These are phyloP conservation scores for Auriscalpium microsporum DNA, from an alignment of 768 basidiomycete species.

Conservation along the genomic window DNA sequence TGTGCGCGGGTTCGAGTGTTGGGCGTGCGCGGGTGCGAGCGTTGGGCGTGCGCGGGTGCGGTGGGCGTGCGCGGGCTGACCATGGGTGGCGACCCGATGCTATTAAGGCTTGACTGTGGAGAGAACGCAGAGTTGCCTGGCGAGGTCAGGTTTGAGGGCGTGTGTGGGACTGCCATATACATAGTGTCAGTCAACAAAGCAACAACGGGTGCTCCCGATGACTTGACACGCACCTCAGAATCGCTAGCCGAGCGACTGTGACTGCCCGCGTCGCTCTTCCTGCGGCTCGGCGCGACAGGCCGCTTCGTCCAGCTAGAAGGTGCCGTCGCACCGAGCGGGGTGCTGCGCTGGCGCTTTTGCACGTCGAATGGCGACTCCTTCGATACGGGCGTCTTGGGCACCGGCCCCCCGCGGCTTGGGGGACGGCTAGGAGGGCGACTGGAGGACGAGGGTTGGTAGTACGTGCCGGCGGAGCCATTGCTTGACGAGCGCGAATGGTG, in stretches of 20 bases:
- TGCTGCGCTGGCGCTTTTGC: conserved; percentile 60
- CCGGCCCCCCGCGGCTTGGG: conserved; percentile 40
- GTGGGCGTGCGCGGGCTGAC: too few species aligned
- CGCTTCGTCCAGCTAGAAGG: conserved; percentile 75
- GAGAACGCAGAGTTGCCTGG: conserved; percentile 18
- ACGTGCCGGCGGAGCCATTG: conserved; percentile 37
- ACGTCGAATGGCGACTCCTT: conserved; percentile 60
- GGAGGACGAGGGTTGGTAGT: conserved; percentile 22
- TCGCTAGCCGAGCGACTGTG: conserved; percentile 47
- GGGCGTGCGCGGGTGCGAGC: too few species aligned
- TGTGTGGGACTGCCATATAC: conserved; percentile 34
- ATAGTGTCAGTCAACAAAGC: not conserved
- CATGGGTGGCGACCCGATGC: conserved; percentile 34
- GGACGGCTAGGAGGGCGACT: conserved; percentile 38
- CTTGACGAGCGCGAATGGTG: conserved; percentile 49
- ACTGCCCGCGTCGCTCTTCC: conserved; percentile 70
- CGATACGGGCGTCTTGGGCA: conserved; percentile 38
- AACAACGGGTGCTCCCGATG: not conserved
- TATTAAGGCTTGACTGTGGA: conserved; percentile 33
- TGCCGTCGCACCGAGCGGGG: conserved; percentile 47
- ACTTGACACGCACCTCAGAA: conserved; percentile 48
- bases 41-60: too few species aligned
- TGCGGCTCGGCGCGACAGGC: conserved; percentile 55
- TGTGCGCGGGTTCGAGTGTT: too few species aligned
- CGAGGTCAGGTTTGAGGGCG: conserved; percentile 62